Evolutionary conservation across 23 red algal genomes (phyloP), one percentile per base, ranked within the genome.

Genomic region (Gracilaria gracilis): DNA sequence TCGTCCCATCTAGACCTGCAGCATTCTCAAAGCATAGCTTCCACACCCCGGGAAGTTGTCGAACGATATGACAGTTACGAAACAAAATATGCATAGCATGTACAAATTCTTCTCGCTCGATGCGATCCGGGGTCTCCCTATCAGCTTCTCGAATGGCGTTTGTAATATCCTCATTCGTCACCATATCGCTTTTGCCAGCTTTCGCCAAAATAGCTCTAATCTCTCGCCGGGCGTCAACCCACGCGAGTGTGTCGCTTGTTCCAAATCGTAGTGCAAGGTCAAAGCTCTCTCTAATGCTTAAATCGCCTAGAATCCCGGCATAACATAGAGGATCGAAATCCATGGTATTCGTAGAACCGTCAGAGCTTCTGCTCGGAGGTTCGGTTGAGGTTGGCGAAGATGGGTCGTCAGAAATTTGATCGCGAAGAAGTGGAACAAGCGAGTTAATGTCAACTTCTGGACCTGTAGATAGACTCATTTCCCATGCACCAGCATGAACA

Each of bases 251-350:
- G 14, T 81, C 49, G 29, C 24, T 16, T 23, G 23, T 49, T n/a
- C 31, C 77, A 57, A 81, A 81, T 17, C 55, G 38, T 33, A 81
- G 33, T n/a, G 77, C 77, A 7, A 51, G 49, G 50, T 35, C 21
- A 49, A 81, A 81, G 49, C 77, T 81, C 34, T 39, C 38, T 35
- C 77, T 39, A 57, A 81, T 54, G 29, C 77, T 81, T 19, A 51
- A 39, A n/a, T 55, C 77, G 23, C 77, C 16, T 24, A 81, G 48
- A 9, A 81, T 35, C 7, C 55, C 77, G 19, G 38, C 55, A 6
- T 51, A 25, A 15, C 16, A 28, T 53, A 81, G 44, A 7, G 17
- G 33, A 31, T 67, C 33, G 62, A 37, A 16, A 20, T 59, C 23
- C 19, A 55, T 1, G 11, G 17, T 37, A 3, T 34, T 81, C 32